Evolutionary conservation across 2,329 filamentous ascomycete species (phyloP).

Genomic region (Alternaria metachromatica): DNA sequence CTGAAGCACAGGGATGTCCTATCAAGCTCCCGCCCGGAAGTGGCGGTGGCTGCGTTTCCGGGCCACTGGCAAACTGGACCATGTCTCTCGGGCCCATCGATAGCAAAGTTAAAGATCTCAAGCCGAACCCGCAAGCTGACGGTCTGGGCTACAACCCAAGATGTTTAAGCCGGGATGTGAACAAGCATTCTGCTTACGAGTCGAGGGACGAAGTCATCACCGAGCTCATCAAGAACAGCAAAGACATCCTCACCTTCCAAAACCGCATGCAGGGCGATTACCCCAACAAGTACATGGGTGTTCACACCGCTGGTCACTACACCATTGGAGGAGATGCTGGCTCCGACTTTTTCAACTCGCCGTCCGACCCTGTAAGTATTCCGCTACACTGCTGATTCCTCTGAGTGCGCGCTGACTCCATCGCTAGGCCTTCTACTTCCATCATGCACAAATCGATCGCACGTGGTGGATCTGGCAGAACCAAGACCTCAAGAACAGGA

Average conservation of each 20-base stretch:
- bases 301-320: constrained; percentile 56
- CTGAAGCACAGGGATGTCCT: neutral
- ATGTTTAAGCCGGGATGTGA: constrained; percentile 49
- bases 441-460: constrained; percentile 57
- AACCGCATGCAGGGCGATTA: constrained; percentile 39
- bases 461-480: constrained; percentile 60
- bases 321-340: constrained; percentile 12
- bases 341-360: constrained; percentile 52
- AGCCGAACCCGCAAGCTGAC: constrained; percentile 33
- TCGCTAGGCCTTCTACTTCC: constrained; percentile 51
- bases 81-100: constrained; percentile 57
- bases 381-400: fast-evolving
- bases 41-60: constrained; percentile 62
- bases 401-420: neutral
- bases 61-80: constrained; percentile 55
- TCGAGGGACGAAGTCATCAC: constrained; percentile 30
- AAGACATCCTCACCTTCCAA: constrained; percentile 45
- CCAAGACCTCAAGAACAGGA: constrained; percentile 45
- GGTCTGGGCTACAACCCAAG: constrained; percentile 43
- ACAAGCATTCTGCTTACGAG: constrained; percentile 21
- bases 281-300: constrained; percentile 36
- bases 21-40: constrained; percentile 46
- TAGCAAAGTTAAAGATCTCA: constrained; percentile 32
- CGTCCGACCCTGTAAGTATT: constrained; percentile 48
- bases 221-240: constrained; percentile 24